phyloP scores from a whole-genome alignment of 805 yeast species.

The Candida khao-thaluensis region DNA sequence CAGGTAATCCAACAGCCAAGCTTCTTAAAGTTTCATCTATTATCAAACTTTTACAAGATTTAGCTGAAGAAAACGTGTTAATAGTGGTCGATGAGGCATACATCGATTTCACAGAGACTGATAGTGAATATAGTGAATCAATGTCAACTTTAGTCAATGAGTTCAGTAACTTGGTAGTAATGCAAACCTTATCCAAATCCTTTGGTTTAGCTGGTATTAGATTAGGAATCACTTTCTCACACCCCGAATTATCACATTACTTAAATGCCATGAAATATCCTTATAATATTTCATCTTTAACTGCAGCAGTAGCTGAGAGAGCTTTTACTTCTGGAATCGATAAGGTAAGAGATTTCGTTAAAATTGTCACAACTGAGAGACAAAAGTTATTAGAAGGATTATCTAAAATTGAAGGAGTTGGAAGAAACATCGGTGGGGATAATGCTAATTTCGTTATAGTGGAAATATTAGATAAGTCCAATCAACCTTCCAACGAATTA shows the following conservation, averaged over 20 bases:
- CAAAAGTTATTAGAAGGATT: constrained; percentile 51
- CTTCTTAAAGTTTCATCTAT: constrained; percentile 44
- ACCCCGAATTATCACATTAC: constrained; percentile 57
- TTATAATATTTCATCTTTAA: constrained; percentile 81
- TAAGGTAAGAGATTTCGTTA: constrained; percentile 57
- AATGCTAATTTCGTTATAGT: constrained; percentile 85
- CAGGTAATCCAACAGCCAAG: constrained; percentile 94
- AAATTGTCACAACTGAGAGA: constrained; percentile 55
- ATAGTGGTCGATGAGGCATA: constrained; percentile 94
- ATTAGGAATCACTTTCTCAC: constrained; percentile 75
- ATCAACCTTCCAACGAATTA: constrained; percentile 62
- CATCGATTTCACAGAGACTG: constrained; percentile 63
- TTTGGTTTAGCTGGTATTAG: constrained; percentile 96
- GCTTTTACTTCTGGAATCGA: constrained; percentile 62
- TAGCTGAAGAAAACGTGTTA: constrained; percentile 68
- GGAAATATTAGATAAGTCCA: constrained; percentile 61
- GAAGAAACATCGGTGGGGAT: constrained; percentile 73
- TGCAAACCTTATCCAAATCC: constrained; percentile 91
- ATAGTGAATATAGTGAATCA: constrained; percentile 37
- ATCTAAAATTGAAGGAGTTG: constrained; percentile 59
- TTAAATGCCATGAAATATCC: constrained; percentile 95
- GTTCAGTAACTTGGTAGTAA: constrained; percentile 78
- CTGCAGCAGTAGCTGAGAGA: constrained; percentile 71
- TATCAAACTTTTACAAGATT: constrained; percentile 41
- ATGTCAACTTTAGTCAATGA: constrained; percentile 75